phyloP scores from a whole-genome alignment of 2,329 filamentous ascomycete species.

The Aureobasidium sp. region DNA sequence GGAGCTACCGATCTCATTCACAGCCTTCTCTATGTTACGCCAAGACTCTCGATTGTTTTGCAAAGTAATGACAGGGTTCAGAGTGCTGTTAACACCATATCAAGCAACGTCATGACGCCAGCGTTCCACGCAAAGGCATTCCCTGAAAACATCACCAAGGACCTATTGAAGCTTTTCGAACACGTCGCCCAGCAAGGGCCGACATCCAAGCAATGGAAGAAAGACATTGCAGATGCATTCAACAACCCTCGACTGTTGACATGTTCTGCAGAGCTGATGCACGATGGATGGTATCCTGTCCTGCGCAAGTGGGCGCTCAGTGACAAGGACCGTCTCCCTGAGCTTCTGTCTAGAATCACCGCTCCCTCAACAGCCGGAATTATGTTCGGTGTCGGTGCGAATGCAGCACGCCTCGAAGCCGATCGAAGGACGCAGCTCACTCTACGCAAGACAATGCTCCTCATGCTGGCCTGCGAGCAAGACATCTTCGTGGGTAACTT shows the following conservation, averaged over 20 bases:
- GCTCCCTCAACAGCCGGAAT: constrained; percentile 89
- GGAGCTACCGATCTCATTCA: constrained; percentile 59
- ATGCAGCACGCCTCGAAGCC: constrained; percentile 86
- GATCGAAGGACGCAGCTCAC: constrained; percentile 90
- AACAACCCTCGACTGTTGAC: constrained; percentile 82
- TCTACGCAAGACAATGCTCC: constrained; percentile 70
- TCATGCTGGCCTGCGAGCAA: constrained; percentile 67
- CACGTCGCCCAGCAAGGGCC: constrained; percentile 71
- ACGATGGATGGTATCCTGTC: constrained; percentile 72
- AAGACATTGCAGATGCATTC: constrained; percentile 85
- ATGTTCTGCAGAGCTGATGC: constrained; percentile 58
- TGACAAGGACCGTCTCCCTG: constrained; percentile 82
- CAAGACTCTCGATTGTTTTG: constrained; percentile 73
- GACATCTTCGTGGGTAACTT: constrained; percentile 79
- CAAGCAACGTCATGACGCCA: constrained; percentile 73
- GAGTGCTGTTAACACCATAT: constrained; percentile 71
- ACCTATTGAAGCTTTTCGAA: constrained; percentile 64
- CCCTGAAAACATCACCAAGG: constrained; percentile 72
- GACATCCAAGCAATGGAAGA: constrained; percentile 85
- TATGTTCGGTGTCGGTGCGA: constrained; percentile 96
- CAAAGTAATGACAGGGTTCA: constrained; percentile 79
- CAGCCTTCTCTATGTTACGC: constrained; percentile 72
- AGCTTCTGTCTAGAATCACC: constrained; percentile 70
- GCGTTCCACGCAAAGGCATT: constrained; percentile 78
- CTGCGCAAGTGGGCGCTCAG: constrained; percentile 75